Base-by-base conservation (phyloP, 495 filamentous ascomycete genomes). In the Neurospora tetraspora region DNA sequence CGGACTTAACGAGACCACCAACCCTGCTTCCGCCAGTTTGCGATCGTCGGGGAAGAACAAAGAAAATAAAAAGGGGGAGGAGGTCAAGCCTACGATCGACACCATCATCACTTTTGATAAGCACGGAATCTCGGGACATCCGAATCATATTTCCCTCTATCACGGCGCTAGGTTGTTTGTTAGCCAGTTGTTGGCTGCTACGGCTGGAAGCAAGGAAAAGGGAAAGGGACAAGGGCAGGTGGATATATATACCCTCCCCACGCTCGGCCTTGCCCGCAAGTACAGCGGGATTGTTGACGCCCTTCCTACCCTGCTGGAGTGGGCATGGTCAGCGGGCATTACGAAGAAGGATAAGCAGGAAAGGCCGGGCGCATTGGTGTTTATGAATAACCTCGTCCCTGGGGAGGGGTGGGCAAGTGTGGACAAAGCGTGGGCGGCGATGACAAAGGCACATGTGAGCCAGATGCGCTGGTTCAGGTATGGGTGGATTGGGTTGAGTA, bases 401-500 rank as follows among this genome's bases (percentile, higher is more conserved):
- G 47, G 87, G 85, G 77, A 91, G 78, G 81, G 90, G 78, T 65
- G 53, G 53, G 27, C 53, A 0, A 65, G 27, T 36, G 88, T 82
- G 73, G 78, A 75, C 1, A 77, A 80, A 36, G 96, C 92, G 61
- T 90, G 93, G 83, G 84, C 82, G 61, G 96, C 96, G 20, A 99
- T 99, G 96, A 91, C 91, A 0, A 84, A 86, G 68, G 94, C 90
- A 11, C 96, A 99, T 82, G 84, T 88, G 84, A 98, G 94, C 81
- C 96, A 99, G 87, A 99, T 99, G 96, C 86, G 91, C 43, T 99
- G 96, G 96, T 99, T 98, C 78, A 88, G 96, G 11, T 98, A 93
- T 89, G 94, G 94, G 0, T 99, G 96, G 96, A 96, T 99, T 77
- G 85, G 87, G 6, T 76, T 97, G 71, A 94, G 93, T 73, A 85